These are phyloP conservation scores for Xanthoparmelia taractica DNA, from an alignment of 495 filamentous ascomycete genomes.

Conservation along the genomic window DNA sequence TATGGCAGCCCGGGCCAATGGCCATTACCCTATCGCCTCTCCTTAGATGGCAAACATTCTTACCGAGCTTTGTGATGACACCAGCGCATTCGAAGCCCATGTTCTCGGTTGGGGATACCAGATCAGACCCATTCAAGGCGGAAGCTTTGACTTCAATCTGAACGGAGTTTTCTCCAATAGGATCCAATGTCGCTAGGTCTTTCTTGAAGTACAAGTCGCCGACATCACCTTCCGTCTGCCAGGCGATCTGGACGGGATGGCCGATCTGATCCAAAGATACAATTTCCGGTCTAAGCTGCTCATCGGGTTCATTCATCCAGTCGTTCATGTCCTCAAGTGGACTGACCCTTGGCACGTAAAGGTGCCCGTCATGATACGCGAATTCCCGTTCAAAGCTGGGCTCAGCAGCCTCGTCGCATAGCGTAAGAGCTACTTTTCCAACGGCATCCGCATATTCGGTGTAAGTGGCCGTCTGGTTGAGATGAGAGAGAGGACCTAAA, in stretches of 20 bases:
- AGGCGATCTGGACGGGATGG: neutral
- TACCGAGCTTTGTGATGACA: constrained; percentile 43
- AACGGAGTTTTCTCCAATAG: neutral
- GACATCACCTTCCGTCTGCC: neutral
- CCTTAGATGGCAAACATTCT: constrained; percentile 37
- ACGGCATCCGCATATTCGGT: neutral
- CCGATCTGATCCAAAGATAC: neutral
- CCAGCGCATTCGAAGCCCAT: constrained; percentile 35
- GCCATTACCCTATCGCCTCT: constrained; percentile 44
- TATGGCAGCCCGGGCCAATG: constrained; percentile 11
- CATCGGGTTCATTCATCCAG: neutral
- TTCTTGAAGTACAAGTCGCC: neutral
- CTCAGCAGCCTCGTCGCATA: constrained; percentile 1
- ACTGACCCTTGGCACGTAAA: constrained; percentile 10
- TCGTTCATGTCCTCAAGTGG: constrained; percentile 2
- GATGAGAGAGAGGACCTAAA: neutral
- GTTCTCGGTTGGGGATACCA: neutral
- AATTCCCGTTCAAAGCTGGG: constrained; percentile 1
- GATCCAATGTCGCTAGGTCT: neutral
- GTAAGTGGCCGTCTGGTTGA: neutral
- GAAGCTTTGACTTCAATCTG: constrained; percentile 4
- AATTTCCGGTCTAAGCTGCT: neutral
- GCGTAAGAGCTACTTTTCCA: neutral
- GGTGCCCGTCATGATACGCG: constrained; percentile 10
- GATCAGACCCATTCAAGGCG: constrained; percentile 1